Evolutionary conservation across 2,329 filamentous ascomycete species (phyloP).

Genomic region (Aspergillus sp.): DNA sequence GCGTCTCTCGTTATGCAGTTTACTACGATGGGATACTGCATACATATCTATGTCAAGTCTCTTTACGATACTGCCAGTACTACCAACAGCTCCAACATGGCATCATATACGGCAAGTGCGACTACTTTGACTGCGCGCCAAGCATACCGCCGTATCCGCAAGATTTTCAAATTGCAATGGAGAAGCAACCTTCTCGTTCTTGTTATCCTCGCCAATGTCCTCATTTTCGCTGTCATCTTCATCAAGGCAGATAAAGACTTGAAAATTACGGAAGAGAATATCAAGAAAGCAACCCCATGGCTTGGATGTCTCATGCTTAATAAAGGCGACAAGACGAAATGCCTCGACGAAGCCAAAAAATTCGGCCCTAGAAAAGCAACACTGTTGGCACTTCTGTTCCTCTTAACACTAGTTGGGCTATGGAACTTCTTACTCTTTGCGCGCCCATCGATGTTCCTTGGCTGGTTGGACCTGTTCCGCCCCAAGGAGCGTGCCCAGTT

Average conservation of each 20-base stretch:
- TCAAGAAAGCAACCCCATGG: constrained; percentile 64
- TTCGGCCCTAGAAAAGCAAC: constrained; percentile 75
- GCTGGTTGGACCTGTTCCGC: constrained; percentile 70
- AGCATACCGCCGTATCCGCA: constrained; percentile 80
- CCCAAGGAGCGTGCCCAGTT: constrained; percentile 52
- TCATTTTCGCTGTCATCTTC: constrained; percentile 92
- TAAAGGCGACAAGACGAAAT: constrained; percentile 64
- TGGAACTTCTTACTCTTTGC: constrained; percentile 82
- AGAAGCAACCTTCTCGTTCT: constrained; percentile 85
- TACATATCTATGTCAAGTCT: constrained; percentile 89
- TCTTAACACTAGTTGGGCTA: constrained; percentile 82
- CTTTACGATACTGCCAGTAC: constrained; percentile 70
- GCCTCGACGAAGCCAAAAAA: constrained; percentile 58
- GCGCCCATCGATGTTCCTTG: constrained; percentile 78
- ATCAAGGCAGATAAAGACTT: constrained; percentile 80
- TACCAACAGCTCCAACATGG: constrained; percentile 67
- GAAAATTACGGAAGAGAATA: constrained; percentile 54
- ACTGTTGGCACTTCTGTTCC: constrained; percentile 75
- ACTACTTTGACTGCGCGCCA: constrained; percentile 80
- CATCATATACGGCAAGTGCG: constrained; percentile 73
- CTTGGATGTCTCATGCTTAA: constrained; percentile 65
- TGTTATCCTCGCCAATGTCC: constrained; percentile 85
- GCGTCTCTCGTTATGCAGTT: constrained; percentile 78
- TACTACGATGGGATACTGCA: constrained; percentile 83
- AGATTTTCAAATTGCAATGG: constrained; percentile 91